Conservation (phyloP, 106 monocot genomes). For the Vanilla planifolia region DNA sequence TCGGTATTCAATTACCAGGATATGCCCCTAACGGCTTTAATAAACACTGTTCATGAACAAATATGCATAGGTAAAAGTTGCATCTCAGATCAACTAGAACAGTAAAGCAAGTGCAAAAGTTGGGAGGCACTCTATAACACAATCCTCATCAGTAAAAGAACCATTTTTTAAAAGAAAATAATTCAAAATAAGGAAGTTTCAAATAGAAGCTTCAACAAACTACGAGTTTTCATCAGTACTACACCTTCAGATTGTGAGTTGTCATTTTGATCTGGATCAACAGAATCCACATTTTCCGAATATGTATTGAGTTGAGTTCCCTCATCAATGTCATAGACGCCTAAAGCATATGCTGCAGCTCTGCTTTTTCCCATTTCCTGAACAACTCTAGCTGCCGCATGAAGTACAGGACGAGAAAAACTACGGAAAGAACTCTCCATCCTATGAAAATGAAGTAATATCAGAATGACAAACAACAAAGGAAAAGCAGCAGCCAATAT, state of each 20-base stretch:
- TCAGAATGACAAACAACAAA: neutral
- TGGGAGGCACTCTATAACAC: neutral
- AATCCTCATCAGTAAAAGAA: neutral
- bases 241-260: constrained; percentile 70
- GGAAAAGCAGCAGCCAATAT: no score
- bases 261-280: constrained; percentile 68
- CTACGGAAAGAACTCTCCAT: constrained; percentile 96
- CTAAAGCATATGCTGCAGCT: constrained; percentile 93
- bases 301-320: constrained; percentile 53
- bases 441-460: constrained; percentile 19
- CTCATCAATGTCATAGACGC: constrained; percentile 72
- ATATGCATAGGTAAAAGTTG: no score
- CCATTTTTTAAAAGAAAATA: neutral
- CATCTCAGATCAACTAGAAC: neutral
- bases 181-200: neutral
- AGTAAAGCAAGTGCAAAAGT: neutral
- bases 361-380: constrained; percentile 99
- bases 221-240: neutral
- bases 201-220: neutral
- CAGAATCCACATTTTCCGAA: constrained; percentile 61
- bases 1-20: no score
- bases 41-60: no score
- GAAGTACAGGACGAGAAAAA: constrained; percentile 96
- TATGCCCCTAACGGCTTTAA: no score
- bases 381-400: constrained; percentile 95